Conservation (phyloP, 2,329 filamentous ascomycete genomes). For the Periconia sp. region DNA sequence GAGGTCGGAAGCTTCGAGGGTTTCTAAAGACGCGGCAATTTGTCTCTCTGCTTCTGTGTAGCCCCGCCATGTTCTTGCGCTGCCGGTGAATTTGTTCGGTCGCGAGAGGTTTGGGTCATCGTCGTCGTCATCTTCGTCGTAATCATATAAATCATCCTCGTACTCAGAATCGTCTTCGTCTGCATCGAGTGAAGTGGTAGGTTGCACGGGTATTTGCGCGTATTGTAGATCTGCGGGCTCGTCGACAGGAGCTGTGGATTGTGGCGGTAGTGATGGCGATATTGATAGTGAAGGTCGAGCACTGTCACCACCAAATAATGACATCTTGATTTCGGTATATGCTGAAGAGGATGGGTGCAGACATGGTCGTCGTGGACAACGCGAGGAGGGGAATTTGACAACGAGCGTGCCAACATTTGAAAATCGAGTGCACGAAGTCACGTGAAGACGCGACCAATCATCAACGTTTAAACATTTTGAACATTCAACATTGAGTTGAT, state of each 20-base stretch:
- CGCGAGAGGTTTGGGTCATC: constrained; percentile 17
- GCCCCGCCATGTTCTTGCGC: constrained; percentile 65
- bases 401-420: neutral
- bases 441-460: neutral
- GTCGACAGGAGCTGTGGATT: neutral
- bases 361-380: neutral
- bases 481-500: no score
- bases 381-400: neutral
- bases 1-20: constrained; percentile 66
- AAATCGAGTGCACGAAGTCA: neutral
- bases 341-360: neutral
- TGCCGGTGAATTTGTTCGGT: constrained; percentile 74
- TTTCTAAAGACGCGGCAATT: constrained; percentile 64
- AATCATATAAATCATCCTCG: constrained; percentile 16
- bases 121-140: constrained; percentile 9
- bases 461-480: no score
- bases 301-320: constrained; percentile 40
- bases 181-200: neutral
- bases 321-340: constrained; percentile 31
- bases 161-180: constrained; percentile 10
- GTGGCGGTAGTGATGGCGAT: constrained; percentile 5
- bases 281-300: constrained; percentile 7
- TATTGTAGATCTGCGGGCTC: constrained; percentile 10
- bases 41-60: constrained; percentile 65
- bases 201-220: constrained; percentile 9